Conservation (phyloP, 2,329 filamentous ascomycete species). For the Microdochium paspali region DNA sequence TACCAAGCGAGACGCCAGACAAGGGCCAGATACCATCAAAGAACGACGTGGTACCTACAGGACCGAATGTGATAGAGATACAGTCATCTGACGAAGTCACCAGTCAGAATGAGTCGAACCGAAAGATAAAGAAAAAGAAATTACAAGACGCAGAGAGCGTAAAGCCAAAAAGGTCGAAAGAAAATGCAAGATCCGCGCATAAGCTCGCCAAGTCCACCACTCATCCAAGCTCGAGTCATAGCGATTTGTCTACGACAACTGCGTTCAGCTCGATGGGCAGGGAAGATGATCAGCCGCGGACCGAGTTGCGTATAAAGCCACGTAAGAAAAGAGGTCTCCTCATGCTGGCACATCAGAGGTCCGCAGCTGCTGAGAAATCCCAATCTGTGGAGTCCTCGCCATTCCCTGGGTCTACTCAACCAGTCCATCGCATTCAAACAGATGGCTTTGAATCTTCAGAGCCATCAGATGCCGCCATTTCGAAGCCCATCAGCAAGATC, state of each 20-base stretch:
- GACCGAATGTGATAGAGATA: neutral
- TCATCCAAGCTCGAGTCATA: neutral
- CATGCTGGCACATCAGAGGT: constrained; percentile 29
- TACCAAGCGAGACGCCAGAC: neutral
- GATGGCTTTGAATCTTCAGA: too few species aligned
- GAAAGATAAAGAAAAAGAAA: too few species aligned
- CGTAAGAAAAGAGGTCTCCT: constrained; percentile 38
- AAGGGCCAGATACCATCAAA: neutral
- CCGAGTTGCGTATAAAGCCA: constrained; percentile 36
- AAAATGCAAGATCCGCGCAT: neutral
- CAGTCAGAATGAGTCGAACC: neutral
- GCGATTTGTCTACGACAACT: too few species aligned
- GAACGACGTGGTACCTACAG: neutral
- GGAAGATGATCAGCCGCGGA: constrained; percentile 20
- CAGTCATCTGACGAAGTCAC: neutral
- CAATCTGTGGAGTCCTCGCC: neutral
- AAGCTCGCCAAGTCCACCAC: neutral
- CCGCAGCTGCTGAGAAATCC: constrained; percentile 1
- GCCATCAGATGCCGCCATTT: too few species aligned
- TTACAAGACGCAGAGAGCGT: neutral
- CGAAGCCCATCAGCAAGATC: too few species aligned
- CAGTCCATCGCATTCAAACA: too few species aligned
- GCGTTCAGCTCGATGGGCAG: neutral
- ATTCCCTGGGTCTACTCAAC: too few species aligned
- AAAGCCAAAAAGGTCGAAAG: neutral